Conservation (phyloP, 2,329 filamentous ascomycete species). For the Trichoderma sp. region DNA sequence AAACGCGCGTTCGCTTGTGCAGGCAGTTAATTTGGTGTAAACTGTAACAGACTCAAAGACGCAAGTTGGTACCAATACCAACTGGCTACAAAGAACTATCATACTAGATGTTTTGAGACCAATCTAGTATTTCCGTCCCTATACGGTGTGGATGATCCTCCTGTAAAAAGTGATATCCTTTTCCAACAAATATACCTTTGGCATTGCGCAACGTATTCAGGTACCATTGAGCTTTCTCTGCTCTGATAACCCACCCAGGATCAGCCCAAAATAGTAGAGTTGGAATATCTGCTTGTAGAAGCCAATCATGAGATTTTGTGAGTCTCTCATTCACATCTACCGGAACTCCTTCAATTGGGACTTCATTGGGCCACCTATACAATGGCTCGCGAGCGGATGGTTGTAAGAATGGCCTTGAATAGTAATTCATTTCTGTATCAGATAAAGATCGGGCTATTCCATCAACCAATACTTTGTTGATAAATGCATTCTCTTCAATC, state of each 20-base stretch:
- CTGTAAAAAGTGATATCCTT: no score
- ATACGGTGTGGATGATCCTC: no score
- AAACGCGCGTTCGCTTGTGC: not conserved
- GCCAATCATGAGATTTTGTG: not conserved
- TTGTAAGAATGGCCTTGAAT: not conserved
- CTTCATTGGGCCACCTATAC: not conserved
- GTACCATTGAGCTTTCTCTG: not conserved
- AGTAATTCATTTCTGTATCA: not conserved
- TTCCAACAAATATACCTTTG: no score
- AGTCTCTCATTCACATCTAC: not conserved
- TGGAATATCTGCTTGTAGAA: not conserved
- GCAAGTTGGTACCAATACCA: not conserved
- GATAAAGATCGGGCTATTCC: not conserved
- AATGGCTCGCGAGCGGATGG: not conserved
- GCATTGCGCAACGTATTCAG: no score
- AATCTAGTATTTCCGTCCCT: no score
- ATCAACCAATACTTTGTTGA: not conserved
- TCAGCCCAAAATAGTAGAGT: not conserved
- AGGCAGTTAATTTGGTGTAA: not conserved
- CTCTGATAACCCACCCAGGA: not conserved
- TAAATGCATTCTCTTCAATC: not conserved
- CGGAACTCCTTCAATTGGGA: not conserved
- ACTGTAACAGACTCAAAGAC: not conserved
- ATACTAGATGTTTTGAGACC: no score
- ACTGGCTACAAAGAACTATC: no score